Percentiles rank a stretch among this genome's conserved stretches.
These are phyloP conservation scores for Priceomyces carsonii DNA, from an alignment of 805 yeast species.

Conservation along the genomic window DNA sequence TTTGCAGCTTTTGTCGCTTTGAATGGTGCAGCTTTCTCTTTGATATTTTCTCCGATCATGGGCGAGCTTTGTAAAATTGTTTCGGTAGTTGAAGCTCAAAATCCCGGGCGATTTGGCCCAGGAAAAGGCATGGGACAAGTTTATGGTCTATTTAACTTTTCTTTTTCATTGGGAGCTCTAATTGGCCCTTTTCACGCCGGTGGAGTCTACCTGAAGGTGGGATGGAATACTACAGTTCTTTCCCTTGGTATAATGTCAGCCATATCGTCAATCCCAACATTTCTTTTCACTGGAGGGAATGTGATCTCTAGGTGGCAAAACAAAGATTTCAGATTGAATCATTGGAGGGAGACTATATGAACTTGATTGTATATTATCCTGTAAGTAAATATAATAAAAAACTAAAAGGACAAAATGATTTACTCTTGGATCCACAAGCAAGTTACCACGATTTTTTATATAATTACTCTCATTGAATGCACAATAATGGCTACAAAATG, in stretches of 20 bases:
- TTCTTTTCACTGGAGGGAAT: background rate
- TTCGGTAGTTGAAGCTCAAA: background rate
- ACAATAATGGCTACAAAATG: no score
- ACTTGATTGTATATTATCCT: no score
- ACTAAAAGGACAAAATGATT: no score
- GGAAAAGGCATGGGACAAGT: background rate
- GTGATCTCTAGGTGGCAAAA: background rate
- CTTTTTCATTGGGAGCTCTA: background rate
- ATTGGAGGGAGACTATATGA: no score
- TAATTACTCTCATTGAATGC: no score
- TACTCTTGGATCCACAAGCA: no score
- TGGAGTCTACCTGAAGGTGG: background rate
- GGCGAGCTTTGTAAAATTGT: background rate
- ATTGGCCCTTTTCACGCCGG: background rate
- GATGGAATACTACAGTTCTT: background rate
- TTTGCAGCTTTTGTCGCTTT: conserved; percentile 1
- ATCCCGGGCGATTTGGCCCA: conserved; percentile 1
- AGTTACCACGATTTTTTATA: no score
- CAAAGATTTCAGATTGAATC: no score
- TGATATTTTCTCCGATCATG: background rate
- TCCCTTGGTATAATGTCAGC: background rate
- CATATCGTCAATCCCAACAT: background rate
- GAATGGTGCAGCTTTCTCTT: background rate
- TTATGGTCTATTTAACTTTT: background rate
- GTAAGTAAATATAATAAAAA: no score